Conservation (phyloP, 2,329 filamentous ascomycete genomes). For the Xylariaceae sp. region DNA sequence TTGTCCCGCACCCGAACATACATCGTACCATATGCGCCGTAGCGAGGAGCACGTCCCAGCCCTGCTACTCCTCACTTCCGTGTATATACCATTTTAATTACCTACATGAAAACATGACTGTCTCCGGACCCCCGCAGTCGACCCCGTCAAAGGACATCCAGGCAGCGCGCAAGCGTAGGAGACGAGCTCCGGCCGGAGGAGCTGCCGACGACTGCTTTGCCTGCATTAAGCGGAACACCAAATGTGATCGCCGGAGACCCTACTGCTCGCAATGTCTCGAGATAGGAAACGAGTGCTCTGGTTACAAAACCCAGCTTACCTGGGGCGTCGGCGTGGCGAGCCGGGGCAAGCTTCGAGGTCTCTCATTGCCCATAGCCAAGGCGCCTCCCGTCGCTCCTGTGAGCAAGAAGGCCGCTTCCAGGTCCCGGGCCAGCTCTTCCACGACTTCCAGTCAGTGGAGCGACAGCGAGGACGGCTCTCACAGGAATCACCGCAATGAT, state of each 20-base stretch:
- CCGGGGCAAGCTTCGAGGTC: constrained; percentile 85
- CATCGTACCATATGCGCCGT: no score
- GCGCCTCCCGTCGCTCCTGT: constrained; percentile 49
- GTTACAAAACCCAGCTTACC: constrained; percentile 94
- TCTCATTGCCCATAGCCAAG: constrained; percentile 70
- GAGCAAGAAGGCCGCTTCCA: constrained; percentile 43
- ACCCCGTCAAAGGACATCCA: constrained; percentile 46
- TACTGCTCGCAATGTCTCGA: constrained; percentile 96
- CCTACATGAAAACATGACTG: constrained; percentile 40
- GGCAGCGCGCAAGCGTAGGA: constrained; percentile 66
- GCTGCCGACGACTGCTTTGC: constrained; percentile 94
- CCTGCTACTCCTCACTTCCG: no score
- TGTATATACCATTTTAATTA: no score
- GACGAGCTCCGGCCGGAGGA: constrained; percentile 82
- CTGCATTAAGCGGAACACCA: constrained; percentile 76
- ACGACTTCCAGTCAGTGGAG: constrained; percentile 35
- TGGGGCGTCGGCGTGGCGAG: constrained; percentile 96
- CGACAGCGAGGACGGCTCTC: constrained; percentile 32
- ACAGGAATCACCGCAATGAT: constrained; percentile 32
- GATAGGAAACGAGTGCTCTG: constrained; percentile 85
- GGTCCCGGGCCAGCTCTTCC: constrained; percentile 42
- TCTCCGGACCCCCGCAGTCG: constrained; percentile 40
- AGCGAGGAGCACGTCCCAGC: no score
- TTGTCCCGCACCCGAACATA: no score
- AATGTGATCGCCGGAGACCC: constrained; percentile 86